These are phyloP conservation scores for Trichosporon coremiiforme DNA, from an alignment of 1,284 basidiomycete genomes.

Conservation along the genomic window DNA sequence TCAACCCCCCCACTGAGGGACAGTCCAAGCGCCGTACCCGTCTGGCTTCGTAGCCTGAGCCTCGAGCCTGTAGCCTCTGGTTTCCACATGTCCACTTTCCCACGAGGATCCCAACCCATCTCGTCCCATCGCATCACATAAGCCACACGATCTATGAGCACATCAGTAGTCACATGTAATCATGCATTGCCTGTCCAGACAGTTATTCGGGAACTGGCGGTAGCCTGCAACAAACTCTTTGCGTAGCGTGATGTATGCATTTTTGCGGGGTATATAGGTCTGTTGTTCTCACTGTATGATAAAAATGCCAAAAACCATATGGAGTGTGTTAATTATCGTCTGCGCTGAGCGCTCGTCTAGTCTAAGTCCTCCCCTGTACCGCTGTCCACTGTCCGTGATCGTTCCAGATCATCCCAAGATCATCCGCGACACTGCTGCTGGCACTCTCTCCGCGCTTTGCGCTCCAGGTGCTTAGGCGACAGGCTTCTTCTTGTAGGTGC, in stretches of 20 bases:
- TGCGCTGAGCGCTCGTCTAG: neutral
- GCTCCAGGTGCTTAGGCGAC: constrained; percentile 22
- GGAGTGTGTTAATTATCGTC: neutral
- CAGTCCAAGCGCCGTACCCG: neutral
- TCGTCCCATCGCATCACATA: neutral
- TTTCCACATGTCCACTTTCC: neutral
- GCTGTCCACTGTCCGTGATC: constrained; percentile 2
- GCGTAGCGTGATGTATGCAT: constrained; percentile 16
- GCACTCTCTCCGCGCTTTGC: too few species aligned
- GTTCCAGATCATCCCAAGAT: neutral
- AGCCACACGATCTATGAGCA: neutral
- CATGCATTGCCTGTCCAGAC: neutral
- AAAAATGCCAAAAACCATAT: constrained; percentile 10
- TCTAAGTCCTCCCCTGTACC: neutral
- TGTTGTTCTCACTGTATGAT: constrained; percentile 14
- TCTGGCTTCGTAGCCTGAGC: neutral
- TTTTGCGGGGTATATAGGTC: constrained; percentile 4
- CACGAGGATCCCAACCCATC: neutral
- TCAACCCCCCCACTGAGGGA: constrained; percentile 24
- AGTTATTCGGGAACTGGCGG: too few species aligned
- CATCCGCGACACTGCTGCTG: neutral
- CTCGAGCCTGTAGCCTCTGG: neutral
- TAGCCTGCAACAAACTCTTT: too few species aligned
- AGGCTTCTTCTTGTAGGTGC: constrained; percentile 67
- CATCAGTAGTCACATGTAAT: neutral